Conservation (phyloP, 139 green algal genomes). For the Gonium pectorale region DNA sequence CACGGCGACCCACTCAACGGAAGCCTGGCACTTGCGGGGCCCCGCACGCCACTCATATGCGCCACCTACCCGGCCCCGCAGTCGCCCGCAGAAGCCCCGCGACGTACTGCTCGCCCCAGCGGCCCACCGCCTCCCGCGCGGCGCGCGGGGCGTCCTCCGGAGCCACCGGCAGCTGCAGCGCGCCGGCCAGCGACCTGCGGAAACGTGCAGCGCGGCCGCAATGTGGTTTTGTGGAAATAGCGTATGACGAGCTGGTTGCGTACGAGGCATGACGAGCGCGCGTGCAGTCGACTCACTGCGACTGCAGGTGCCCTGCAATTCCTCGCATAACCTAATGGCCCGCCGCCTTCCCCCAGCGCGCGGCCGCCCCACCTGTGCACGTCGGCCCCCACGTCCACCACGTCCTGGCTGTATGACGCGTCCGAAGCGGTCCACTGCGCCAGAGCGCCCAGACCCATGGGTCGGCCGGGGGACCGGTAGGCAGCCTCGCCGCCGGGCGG, state of each 20-base stretch:
- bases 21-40: no score
- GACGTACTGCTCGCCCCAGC: constrained; percentile 49
- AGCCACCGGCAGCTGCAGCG: constrained; percentile 28
- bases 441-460: neutral
- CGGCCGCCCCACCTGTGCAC: constrained; percentile 2
- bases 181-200: neutral
- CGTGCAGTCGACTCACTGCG: no score
- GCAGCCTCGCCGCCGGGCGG: no score
- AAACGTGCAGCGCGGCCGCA: no score
- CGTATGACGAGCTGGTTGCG: no score
- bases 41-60: no score
- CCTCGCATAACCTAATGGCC: no score
- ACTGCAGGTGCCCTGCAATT: no score
- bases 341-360: neutral
- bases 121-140: constrained; percentile 32
- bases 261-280: no score
- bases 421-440: neutral
- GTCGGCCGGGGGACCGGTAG: neutral
- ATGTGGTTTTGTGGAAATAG: no score
- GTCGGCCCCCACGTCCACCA: constrained; percentile 16
- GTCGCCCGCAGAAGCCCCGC: neutral
- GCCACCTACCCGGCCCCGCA: neutral
- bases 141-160: neutral
- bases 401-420: neutral
- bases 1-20: no score